Conservation (phyloP, 768 basidiomycete species). For the Psilocybe subaeruginosa region DNA sequence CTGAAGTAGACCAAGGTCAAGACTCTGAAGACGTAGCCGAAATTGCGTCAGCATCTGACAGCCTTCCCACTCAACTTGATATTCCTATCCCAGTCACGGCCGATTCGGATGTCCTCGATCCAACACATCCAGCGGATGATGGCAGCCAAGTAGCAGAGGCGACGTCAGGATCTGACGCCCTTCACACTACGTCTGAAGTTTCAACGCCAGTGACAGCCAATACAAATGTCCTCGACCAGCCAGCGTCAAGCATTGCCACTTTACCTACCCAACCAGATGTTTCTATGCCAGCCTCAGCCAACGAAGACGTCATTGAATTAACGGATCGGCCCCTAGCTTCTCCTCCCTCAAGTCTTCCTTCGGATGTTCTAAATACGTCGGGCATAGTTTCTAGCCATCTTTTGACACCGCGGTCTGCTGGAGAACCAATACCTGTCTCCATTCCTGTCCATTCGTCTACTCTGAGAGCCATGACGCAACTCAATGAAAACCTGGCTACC, state of each 20-base stretch:
- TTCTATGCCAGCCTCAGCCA: constrained; percentile 45
- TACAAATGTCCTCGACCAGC: background rate
- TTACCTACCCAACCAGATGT: constrained; percentile 7
- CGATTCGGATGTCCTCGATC: background rate
- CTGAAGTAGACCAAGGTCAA: too few species aligned
- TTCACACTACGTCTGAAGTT: too few species aligned
- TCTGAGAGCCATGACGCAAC: background rate
- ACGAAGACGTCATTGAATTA: constrained; percentile 42
- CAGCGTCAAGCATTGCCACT: too few species aligned
- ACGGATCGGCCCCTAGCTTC: constrained; percentile 21
- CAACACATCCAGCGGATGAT: background rate
- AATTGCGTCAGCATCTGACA: too few species aligned
- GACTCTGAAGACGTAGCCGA: too few species aligned
- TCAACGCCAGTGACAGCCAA: background rate
- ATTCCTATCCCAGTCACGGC: too few species aligned
- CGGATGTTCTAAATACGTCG: too few species aligned
- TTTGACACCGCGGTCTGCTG: constrained; percentile 22
- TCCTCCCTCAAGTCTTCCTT: background rate
- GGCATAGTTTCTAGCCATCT: constrained; percentile 13
- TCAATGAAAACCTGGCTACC: background rate
- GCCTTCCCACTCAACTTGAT: too few species aligned
- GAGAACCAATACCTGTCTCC: constrained; percentile 21
- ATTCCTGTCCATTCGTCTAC: constrained; percentile 20
- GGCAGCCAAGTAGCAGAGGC: too few species aligned
- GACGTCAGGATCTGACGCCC: too few species aligned